Percentiles rank a stretch among this genome's conserved stretches.
Evolutionary conservation across 208 protist species (phyloP).

Genomic region (Phytomonas francai): DNA sequence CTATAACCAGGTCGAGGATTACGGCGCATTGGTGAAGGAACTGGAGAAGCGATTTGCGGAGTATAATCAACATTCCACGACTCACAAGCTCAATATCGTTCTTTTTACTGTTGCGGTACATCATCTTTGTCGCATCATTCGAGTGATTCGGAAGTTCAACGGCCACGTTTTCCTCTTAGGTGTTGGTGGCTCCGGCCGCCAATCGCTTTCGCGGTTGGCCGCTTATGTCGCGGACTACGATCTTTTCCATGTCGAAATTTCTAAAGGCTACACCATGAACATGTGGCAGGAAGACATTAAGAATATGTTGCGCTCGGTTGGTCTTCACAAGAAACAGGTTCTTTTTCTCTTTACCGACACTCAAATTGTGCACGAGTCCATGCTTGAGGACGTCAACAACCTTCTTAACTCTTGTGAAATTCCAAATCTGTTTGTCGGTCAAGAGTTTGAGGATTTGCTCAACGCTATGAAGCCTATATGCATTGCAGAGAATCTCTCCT

Average conservation of each 20-base stretch:
- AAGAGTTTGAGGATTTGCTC: constrained; percentile 92
- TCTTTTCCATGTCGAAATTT: constrained; percentile 93
- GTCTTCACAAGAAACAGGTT: constrained; percentile 92
- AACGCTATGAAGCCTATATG: constrained; percentile 92
- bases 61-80: constrained; percentile 86
- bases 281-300: constrained; percentile 97
- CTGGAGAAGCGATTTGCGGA: constrained; percentile 90
- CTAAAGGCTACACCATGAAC: constrained; percentile 94
- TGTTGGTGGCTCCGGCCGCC: constrained; percentile 96
- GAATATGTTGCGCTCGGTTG: constrained; percentile 83
- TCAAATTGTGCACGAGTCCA: constrained; percentile 95
- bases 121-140: constrained; percentile 94
- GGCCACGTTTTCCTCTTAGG: constrained; percentile 96
- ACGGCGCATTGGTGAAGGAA: constrained; percentile 58
- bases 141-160: constrained; percentile 93
- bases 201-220: constrained; percentile 94
- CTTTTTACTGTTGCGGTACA: constrained; percentile 97
- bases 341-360: constrained; percentile 98
- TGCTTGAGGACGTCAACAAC: constrained; percentile 99
- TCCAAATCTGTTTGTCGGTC: constrained; percentile 94
- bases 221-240: constrained; percentile 94
- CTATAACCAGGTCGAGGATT: constrained; percentile 90
- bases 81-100: constrained; percentile 92
- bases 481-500: constrained; percentile 78
- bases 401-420: constrained; percentile 97